Base-by-base conservation (phyloP, 805 yeast genomes). In the Monosporozyma siamensis region DNA sequence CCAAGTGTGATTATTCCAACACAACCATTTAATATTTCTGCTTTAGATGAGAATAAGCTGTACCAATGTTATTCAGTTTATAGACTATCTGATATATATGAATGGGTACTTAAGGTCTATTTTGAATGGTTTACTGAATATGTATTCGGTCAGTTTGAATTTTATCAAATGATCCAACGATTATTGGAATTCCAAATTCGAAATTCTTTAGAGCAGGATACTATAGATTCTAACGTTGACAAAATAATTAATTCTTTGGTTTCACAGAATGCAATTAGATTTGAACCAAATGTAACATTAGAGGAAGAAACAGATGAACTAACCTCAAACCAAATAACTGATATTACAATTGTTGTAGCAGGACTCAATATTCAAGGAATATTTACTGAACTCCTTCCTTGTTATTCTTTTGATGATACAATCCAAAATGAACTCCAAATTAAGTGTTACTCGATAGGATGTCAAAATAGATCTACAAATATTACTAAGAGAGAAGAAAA, bases 11-110 rank as follows among this genome's bases (percentile, higher is more conserved):
- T 63, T 3, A 55, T 76, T 15, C 84, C 85, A 0, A 67, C 71
- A 36, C 64, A 78, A 7, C 82, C 82, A 3, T 79, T 78, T 47
- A 59, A 75, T 3, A 70, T 81, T 0, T 67, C 72, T 10, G 59
- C 70, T 0, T 55, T 79, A 29, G 67, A 66, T 12, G 68, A 68
- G 17, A 60, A 64, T n/a, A 80, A 78, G 47, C 67, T 76, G 41
- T 55, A 70, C 9, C 66, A 62, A 20, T 77, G 82, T 49, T 53
- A 55, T 3, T 59, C 61, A 27, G 69, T 77, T 3, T 70, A 72
- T 62, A 64, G 72, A 0, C 48, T 80, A 11, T 69, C 72, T 0
- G 67, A 66, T 15, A 61, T 79, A 4, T 78, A 74, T 51, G 53
- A 59, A 24, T 79, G 85, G 85, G 71, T 79, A 27, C 37, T 63